Evolutionary conservation across 352 stramenopile genomes (phyloP), one percentile per base, ranked within the genome.

Genomic region (Phytophthora meadii): DNA sequence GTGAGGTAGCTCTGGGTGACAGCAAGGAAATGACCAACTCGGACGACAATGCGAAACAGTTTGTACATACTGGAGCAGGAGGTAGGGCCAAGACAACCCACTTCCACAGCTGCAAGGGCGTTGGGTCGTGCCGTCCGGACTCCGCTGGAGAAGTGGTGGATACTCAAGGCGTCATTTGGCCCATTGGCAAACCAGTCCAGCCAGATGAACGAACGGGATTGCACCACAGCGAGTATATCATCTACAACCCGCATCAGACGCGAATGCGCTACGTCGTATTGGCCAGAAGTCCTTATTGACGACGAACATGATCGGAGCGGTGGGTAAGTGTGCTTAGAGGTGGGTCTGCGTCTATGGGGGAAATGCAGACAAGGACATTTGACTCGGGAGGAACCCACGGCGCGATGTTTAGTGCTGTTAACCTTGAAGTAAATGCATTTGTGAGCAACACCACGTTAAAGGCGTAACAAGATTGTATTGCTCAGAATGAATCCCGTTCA

Each of bases 201-300:
- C 69, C 79, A 9, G 78, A 81, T 34, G 75, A 93, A 34, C 68
- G 72, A 17, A 87, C 76, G 14, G 82, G 76, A 10, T 71, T 89
- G 51, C 74, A 77, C 51, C 82, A 93, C 72, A 94, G 85, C 59
- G 87, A 95, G 68, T 96, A 88, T 76, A 90, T 96, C 60, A 85
- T 96, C 46, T 94, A 92, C 82, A 92, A 96, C 61, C 63, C 78
- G 15, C 77, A 72, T 48, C 88, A 94, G 56, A 84, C 82, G 48
- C 82, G 84, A 34, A 94, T 96, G 77, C 84, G 88, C 40, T 96
- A 90, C 63, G 76, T 96, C 40, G 86, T 96, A 49, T 48, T 87
- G 52, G 76, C 76, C 19, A 72, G 67, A 55, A 83, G 68, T 32
- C 67, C 70, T 37, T 84, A 79, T 39, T 84, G 71, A 46, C 39